These are phyloP conservation scores for Teratosphaeria destructans DNA, from an alignment of 2,329 filamentous ascomycete species.

Conservation along the genomic window DNA sequence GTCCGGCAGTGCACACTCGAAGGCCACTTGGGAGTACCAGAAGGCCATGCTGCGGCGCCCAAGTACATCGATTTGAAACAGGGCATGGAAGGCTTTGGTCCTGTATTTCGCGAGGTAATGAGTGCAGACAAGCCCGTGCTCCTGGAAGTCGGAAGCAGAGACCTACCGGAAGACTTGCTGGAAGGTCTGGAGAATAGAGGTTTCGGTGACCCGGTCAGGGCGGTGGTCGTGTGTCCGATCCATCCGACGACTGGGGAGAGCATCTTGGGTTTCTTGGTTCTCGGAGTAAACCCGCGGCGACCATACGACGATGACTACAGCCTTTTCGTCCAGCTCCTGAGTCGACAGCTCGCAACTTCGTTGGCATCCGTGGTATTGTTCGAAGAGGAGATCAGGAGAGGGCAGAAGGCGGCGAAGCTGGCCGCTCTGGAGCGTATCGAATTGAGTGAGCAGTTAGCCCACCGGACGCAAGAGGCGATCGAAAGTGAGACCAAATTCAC, in stretches of 20 bases:
- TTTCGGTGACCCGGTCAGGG: conserved; percentile 58
- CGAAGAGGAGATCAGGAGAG: conserved; percentile 69
- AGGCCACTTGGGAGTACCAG: conserved; percentile 58
- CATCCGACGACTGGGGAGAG: conserved; percentile 65
- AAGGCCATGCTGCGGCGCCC: conserved; percentile 51
- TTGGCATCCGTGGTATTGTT: conserved; percentile 73
- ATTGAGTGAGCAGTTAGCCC: conserved; percentile 62
- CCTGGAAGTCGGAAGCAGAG: conserved; percentile 54
- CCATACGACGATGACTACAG: conserved; percentile 74
- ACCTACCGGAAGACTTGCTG: conserved; percentile 54
- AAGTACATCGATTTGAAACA: conserved; percentile 56
- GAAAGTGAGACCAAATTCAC: conserved; percentile 68
- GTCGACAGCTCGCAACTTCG: conserved; percentile 66
- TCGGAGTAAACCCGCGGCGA: conserved; percentile 67
- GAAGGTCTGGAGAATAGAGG: conserved; percentile 60
- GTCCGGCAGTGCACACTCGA: conserved; percentile 59
- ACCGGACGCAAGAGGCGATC: conserved; percentile 46
- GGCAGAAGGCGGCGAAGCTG: conserved; percentile 61
- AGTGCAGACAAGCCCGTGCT: conserved; percentile 56
- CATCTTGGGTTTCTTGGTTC: conserved; percentile 66
- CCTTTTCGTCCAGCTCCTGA: conserved; percentile 64
- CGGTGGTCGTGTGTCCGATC: conserved; percentile 67
- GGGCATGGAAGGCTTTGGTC: conserved; percentile 63
- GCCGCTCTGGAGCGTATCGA: conserved; percentile 69
- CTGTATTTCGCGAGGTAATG: conserved; percentile 67